These are phyloP conservation scores for Coemansia sp. DNA, from an alignment of 192 early-diverging fungal genomes.

Conservation along the genomic window DNA sequence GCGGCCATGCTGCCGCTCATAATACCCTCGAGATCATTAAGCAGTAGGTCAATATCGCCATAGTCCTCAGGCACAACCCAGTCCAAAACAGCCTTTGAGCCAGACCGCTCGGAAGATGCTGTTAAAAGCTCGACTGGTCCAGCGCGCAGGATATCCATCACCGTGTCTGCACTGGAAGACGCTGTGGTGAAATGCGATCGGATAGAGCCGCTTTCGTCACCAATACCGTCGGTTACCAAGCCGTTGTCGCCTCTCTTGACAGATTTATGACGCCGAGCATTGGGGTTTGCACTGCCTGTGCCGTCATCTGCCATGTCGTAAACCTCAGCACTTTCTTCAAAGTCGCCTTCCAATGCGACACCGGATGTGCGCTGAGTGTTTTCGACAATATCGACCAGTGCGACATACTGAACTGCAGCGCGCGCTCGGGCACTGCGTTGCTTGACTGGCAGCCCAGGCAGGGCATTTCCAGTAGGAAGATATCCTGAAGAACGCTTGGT, in stretches of 20 bases:
- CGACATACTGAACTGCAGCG: conserved; percentile 41
- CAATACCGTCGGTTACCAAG: background rate
- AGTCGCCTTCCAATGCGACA: background rate
- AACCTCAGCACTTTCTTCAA: background rate
- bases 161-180: conserved; percentile 39
- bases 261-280: conserved; percentile 8
- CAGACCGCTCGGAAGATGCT: conserved; percentile 47
- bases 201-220: conserved; percentile 20
- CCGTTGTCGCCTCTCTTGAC: background rate
- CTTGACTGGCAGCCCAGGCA: conserved; percentile 32
- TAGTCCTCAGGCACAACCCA: conserved; percentile 47
- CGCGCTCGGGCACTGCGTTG: conserved; percentile 23
- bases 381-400: conserved; percentile 40
- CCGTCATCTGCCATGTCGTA: conserved; percentile 5
- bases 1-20: conserved; percentile 47
- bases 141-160: conserved; percentile 37
- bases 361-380: conserved; percentile 23
- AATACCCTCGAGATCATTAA: conserved; percentile 47
- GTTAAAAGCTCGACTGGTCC: conserved; percentile 44
- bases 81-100: conserved; percentile 44
- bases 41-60: conserved; percentile 44
- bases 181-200: conserved; percentile 22
- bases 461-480: conserved; percentile 28
- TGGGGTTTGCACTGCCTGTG: background rate
- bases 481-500: conserved; percentile 16